phyloP scores from a whole-genome alignment of 371 early-diverging fungal species.

The Mucor ambiguus region DNA sequence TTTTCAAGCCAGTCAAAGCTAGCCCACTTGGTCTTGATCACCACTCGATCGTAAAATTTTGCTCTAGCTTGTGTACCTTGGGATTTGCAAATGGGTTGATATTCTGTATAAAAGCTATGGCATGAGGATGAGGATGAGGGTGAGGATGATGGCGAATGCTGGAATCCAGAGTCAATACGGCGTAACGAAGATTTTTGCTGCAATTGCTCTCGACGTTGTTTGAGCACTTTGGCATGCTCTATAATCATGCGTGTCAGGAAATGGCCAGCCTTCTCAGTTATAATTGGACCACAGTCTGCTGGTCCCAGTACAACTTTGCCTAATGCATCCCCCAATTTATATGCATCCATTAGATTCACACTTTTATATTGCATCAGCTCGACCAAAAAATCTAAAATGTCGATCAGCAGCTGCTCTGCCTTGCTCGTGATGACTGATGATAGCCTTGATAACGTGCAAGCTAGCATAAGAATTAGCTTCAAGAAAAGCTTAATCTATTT shows the following conservation, averaged over 20 bases:
- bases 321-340: slow-evolving; percentile 48
- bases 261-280: slow-evolving; percentile 46
- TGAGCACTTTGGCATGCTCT: slow-evolving; percentile 38
- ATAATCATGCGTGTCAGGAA: slow-evolving; percentile 51
- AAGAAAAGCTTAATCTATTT: background rate
- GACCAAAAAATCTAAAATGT: slow-evolving; percentile 46
- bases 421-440: slow-evolving; percentile 31
- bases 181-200: slow-evolving; percentile 4
- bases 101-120: slow-evolving; percentile 17
- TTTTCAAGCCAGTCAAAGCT: slow-evolving; percentile 37
- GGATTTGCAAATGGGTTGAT: slow-evolving; percentile 30
- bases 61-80: slow-evolving; percentile 44
- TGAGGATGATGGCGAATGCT: slow-evolving; percentile 5
- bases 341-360: slow-evolving; percentile 44
- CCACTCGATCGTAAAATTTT: slow-evolving; percentile 37
- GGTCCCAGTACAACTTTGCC: slow-evolving; percentile 51
- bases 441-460: slow-evolving; percentile 41
- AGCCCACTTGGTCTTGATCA: slow-evolving; percentile 22
- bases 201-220: slow-evolving; percentile 15
- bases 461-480: slow-evolving; percentile 16
- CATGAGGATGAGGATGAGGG: slow-evolving; percentile 9
- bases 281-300: slow-evolving; percentile 44
- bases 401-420: slow-evolving; percentile 35
- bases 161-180: slow-evolving; percentile 36
- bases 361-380: slow-evolving; percentile 45